Conservation (phyloP, 2,329 filamentous ascomycete genomes). For the Fonsecaea erecta region DNA sequence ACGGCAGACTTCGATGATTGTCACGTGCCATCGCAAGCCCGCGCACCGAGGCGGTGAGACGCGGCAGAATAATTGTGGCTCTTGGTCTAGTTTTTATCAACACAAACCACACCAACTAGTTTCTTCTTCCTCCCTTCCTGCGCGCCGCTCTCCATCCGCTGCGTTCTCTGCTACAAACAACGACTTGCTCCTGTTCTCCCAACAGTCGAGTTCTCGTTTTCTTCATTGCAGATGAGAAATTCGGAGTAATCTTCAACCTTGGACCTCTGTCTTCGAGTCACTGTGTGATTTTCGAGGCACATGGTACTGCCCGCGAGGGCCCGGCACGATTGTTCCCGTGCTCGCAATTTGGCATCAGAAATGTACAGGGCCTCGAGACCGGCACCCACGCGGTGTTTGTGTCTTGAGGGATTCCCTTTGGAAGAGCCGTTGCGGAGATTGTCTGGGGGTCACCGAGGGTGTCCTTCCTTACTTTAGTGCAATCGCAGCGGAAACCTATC, state of each 20-base stretch:
- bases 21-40: not conserved
- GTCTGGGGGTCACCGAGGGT: conserved; percentile 56
- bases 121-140: conserved; percentile 52
- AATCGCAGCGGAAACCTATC: conserved; percentile 77
- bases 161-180: conserved; percentile 91
- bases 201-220: conserved; percentile 22
- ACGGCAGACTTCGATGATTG: too few species aligned
- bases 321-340: conserved; percentile 71
- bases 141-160: conserved; percentile 88
- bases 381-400: conserved; percentile 38
- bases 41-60: not conserved
- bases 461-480: conserved; percentile 78
- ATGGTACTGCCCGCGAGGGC: conserved; percentile 76
- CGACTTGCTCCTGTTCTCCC: conserved; percentile 38
- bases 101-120: not conserved
- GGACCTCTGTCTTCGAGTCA: conserved; percentile 38
- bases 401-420: conserved; percentile 64
- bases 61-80: conserved; percentile 26
- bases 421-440: conserved; percentile 94
- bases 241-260: conserved; percentile 89
- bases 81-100: not conserved
- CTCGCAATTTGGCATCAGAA: conserved; percentile 91
- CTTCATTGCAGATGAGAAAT: conserved; percentile 86
- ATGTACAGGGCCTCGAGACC: conserved; percentile 67
- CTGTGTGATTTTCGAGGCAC: conserved; percentile 2